phyloP scores from a whole-genome alignment of 352 stramenopile genomes.

The Pythium graminicola region DNA sequence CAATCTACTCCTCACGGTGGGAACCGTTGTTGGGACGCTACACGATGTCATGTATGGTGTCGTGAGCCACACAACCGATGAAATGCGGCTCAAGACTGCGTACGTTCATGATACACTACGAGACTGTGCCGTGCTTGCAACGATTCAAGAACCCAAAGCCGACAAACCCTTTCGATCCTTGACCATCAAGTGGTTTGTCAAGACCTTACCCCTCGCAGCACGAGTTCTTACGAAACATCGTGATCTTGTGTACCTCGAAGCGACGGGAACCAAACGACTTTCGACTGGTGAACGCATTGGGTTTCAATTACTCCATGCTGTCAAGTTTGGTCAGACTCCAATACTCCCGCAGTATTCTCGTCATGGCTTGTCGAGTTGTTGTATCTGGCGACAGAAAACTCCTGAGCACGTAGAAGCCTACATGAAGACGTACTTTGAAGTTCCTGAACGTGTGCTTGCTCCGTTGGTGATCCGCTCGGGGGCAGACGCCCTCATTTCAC shows the following conservation, averaged over 20 bases:
- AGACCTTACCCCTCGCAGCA: slow-evolving; percentile 36
- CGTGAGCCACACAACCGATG: slow-evolving; percentile 33
- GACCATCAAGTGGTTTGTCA: slow-evolving; percentile 60
- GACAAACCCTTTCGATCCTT: slow-evolving; percentile 51
- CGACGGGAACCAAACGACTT: slow-evolving; percentile 41
- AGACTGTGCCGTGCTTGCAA: slow-evolving; percentile 43
- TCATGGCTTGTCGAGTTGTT: slow-evolving; percentile 45
- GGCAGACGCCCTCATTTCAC: slow-evolving; percentile 32
- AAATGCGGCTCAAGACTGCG: slow-evolving; percentile 51
- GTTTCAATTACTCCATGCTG: slow-evolving; percentile 56
- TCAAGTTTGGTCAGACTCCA: slow-evolving; percentile 50
- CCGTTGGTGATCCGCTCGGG: slow-evolving; percentile 36
- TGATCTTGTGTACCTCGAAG: slow-evolving; percentile 57
- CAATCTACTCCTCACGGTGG: slow-evolving; percentile 22
- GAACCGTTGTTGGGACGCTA: slow-evolving; percentile 42
- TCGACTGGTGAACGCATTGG: slow-evolving; percentile 42
- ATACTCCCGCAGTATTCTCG: slow-evolving; percentile 31
- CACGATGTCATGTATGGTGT: slow-evolving; percentile 62
- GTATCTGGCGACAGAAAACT: slow-evolving; percentile 36
- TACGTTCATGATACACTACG: slow-evolving; percentile 44
- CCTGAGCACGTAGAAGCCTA: slow-evolving; percentile 22
- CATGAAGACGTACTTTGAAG: slow-evolving; percentile 40
- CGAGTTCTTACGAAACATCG: slow-evolving; percentile 35
- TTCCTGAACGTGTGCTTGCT: slow-evolving; percentile 33
- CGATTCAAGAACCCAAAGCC: slow-evolving; percentile 35